Percentiles rank a stretch among this genome's conserved stretches.
These are phyloP conservation scores for Podila clonocystis DNA, from an alignment of 192 early-diverging fungal species.

Conservation along the genomic window DNA sequence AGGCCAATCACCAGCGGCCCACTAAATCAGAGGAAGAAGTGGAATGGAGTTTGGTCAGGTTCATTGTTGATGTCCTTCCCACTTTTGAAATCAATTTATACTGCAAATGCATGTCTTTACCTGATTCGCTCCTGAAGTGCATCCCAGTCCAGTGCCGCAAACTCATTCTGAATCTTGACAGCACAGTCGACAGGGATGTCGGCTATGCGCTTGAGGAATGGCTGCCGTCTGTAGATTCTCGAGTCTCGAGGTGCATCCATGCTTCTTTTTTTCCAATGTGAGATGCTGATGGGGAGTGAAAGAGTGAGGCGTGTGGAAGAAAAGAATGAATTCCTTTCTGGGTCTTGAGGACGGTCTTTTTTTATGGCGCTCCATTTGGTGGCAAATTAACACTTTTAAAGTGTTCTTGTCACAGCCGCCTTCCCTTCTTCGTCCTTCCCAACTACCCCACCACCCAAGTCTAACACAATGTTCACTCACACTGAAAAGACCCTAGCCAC, in stretches of 20 bases:
- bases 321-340: neutral
- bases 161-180: conserved; percentile 27
- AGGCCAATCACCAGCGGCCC: conserved; percentile 36
- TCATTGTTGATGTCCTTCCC: neutral
- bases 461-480: neutral
- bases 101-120: neutral
- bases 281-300: neutral
- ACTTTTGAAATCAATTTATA: neutral
- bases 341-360: neutral
- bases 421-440: neutral
- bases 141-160: conserved; percentile 46
- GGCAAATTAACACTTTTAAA: neutral
- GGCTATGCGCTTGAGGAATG: conserved; percentile 19
- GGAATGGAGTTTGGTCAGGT: neutral
- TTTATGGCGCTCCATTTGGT: neutral
- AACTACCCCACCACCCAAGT: neutral
- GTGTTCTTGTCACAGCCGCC: neutral
- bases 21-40: neutral
- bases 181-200: conserved; percentile 31
- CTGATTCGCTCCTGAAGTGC: conserved; percentile 38
- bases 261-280: neutral
- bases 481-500: neutral
- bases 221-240: conserved; percentile 24
- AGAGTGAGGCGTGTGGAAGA: neutral
- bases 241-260: conserved; percentile 33